Base-by-base conservation (phyloP, 495 filamentous ascomycete genomes). In the Jackrogersella minutella region DNA sequence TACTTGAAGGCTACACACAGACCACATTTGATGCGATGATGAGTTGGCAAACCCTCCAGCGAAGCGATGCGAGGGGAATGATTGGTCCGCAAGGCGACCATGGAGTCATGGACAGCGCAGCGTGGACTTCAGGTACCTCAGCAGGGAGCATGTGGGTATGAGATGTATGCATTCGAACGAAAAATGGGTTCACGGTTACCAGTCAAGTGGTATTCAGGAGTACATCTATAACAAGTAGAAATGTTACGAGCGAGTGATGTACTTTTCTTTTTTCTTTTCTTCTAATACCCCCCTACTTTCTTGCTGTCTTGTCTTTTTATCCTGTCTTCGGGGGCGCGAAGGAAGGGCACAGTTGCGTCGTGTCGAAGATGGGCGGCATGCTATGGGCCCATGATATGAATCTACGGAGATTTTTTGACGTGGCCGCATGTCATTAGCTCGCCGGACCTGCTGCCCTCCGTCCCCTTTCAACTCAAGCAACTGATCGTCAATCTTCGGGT, bases 11-110 rank as follows among this genome's bases (percentile, higher is more conserved):
- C 69, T 76, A 75, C 78, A 76, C 76, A 80, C 76, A 78, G 76
- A 80, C 74, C 77, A 78, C 73, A 69, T 72, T 76, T 77, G 74
- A 77, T 77, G 76, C 76, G 76, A 74, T 75, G 75, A 77, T 77
- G 76, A 76, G 76, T 77, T 78, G 76, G 75, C 76, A 76, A 76
- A 74, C 66, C 70, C 67, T 73, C 72, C 64, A 70, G 68, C 69
- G 55, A 65, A 58, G 63, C 70, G 64, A 68, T 58, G 69, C 67
- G 54, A 69, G 52, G 49, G 58, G 65, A 57, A 49, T 76, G 73
- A 76, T 76, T 76, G 73, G 73, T 55, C 70, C 57, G 24, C 57
- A 62, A 71, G 62, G 66, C 43, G 62, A 66, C 58, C 47, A 56
- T 66, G 67, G 52, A 58, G 63, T 54, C 47, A 56, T 66, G 67